phyloP scores from a whole-genome alignment of 495 filamentous ascomycete species.

The Aspergillus ostianus region DNA sequence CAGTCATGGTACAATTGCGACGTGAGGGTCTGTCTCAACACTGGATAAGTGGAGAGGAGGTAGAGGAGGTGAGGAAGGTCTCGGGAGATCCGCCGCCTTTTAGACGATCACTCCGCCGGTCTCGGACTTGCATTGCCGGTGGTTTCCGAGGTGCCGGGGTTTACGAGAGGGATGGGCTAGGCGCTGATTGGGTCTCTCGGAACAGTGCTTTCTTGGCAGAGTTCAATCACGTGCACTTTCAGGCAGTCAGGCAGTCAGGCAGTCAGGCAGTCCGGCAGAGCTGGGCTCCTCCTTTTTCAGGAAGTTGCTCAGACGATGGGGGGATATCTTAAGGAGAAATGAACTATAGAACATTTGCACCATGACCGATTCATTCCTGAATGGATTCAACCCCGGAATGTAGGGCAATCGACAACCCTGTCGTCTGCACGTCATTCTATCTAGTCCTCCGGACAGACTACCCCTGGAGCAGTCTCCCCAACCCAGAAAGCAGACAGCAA shows the following conservation, averaged over 20 bases:
- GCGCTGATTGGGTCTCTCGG: conserved; percentile 24
- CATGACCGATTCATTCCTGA: too few relatives aligned
- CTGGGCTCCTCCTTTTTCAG: too few relatives aligned
- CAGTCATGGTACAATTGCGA: conserved; percentile 9
- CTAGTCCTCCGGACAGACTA: too few relatives aligned
- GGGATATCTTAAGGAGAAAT: too few relatives aligned
- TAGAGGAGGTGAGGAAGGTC: conserved; percentile 1
- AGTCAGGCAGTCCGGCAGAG: neutral
- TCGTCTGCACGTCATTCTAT: too few relatives aligned
- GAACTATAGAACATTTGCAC: too few relatives aligned
- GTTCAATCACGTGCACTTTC: neutral
- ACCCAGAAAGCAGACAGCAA: too few relatives aligned
- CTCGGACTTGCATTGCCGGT: conserved; percentile 14
- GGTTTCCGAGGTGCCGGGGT: conserved; percentile 11
- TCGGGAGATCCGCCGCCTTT: conserved; percentile 8
- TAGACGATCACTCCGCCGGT: conserved; percentile 1
- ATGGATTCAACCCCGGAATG: too few relatives aligned
- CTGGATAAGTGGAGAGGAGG: neutral
- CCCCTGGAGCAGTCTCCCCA: too few relatives aligned
- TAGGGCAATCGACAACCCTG: too few relatives aligned
- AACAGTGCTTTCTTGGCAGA: neutral
- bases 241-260: neutral
- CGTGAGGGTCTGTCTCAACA: neutral
- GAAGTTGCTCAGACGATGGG: too few relatives aligned
- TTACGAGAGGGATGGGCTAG: neutral